These are phyloP conservation scores for Rutstroemia sp. DNA, from an alignment of 2,329 filamentous ascomycete genomes.

Conservation along the genomic window DNA sequence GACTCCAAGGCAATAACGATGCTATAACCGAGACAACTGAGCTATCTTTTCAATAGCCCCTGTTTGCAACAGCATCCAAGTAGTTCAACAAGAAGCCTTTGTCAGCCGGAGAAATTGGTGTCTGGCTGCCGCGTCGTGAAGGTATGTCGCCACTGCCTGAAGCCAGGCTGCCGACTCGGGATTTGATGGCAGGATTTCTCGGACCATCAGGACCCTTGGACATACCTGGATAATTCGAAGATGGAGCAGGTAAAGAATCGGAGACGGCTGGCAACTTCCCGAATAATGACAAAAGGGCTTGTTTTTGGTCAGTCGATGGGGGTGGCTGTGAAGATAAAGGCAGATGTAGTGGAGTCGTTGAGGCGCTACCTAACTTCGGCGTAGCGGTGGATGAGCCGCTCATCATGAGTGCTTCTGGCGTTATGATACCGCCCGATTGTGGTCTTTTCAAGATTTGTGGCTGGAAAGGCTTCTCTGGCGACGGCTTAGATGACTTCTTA, in stretches of 20 bases:
- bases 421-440: conserved; percentile 29
- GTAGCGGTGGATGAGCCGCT: neutral
- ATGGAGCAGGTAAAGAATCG: conserved; percentile 5
- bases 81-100: conserved; percentile 72
- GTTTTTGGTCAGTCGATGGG: conserved; percentile 38
- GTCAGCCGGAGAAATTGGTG: conserved; percentile 59
- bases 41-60: conserved; percentile 3
- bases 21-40: neutral
- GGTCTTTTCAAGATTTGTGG: conserved; percentile 47
- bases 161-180: conserved; percentile 26
- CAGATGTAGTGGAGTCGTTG: conserved; percentile 1
- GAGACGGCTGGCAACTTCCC: conserved; percentile 16
- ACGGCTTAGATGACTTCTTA: conserved; percentile 13
- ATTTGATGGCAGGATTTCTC: conserved; percentile 14
- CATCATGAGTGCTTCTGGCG: neutral
- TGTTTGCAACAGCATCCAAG: conserved; percentile 43
- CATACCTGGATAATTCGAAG: conserved; percentile 8
- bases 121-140: conserved; percentile 40
- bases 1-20: neutral
- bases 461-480: conserved; percentile 39
- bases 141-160: conserved; percentile 19
- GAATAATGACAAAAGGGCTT: conserved; percentile 33
- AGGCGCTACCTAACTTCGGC: neutral
- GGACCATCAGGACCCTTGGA: conserved; percentile 11
- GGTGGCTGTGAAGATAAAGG: conserved; percentile 22